Base-by-base conservation (phyloP, 2,329 filamentous ascomycete species). In the Knufia fluminis region DNA sequence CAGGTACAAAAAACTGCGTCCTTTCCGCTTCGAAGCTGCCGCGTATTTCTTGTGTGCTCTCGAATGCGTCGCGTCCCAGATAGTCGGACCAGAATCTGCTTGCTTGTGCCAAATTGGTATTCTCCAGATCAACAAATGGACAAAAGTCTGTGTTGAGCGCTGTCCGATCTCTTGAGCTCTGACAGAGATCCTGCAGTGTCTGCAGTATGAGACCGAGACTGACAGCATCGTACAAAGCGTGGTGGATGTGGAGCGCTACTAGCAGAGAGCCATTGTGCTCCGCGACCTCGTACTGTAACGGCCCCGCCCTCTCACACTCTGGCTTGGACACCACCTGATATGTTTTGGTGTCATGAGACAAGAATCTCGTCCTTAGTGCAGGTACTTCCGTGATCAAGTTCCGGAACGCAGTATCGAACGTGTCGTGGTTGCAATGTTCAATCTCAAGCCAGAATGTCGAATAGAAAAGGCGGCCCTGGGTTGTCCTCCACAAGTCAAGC, bases 181-280 rank as follows among this genome's bases (percentile, higher is more conserved):
- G 67, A 66, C 63, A 80, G 31, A 70, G 55, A 3, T 59, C 53
- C 53, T 73, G 64, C 10, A 83, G 66, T 35, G 75, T 66, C 12
- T 73, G 61, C 19, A 88, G 68, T 4, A 94, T 67, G 0, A 74
- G 62, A 1, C 82, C 78, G 3, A 96, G 70, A 58, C 86, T 92
- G 52, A 94, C 74, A 4, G 83, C 89, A 63, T 96, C 91, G 61
- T 96, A 97, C 0, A 96, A 71, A 0, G 86, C 85, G 63, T 97
- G 90, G 54, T 95, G 89, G 3, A 96, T 82, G 22, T 72, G 72
- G 3, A 88, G 70, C 1, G 75, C 67, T 40, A 67, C 28, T 57
- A 39, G 73, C 4, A 49, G 17, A 8, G 48, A 39, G 8, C 43
- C 31, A 3, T 22, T 41, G n/a, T 28, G 12, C 14, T 45, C 17